A percentile compares a stretch with the other conserved stretches of the same genome.
phyloP scores from a whole-genome alignment of 306 rosid genomes.

The Benincasa hispida region DNA sequence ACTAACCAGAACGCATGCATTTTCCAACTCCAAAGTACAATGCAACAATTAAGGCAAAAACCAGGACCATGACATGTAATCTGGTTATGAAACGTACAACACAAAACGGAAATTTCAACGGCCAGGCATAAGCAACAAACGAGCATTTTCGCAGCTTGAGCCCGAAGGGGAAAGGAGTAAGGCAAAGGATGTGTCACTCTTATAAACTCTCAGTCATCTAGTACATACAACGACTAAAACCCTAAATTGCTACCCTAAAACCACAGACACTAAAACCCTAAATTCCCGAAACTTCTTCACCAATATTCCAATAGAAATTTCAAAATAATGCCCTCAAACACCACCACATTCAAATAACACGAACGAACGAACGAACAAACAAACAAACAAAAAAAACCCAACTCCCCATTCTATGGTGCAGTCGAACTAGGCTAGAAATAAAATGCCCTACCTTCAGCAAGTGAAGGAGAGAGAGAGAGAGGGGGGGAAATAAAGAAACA shows the following conservation, averaged over 20 bases:
- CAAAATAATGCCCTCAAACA: neutral
- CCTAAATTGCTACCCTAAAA: conserved; percentile 4
- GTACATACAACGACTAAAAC: neutral
- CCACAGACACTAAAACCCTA: conserved; percentile 8
- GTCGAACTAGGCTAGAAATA: neutral
- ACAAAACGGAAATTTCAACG: neutral
- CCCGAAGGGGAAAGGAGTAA: neutral
- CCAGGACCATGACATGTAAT: neutral
- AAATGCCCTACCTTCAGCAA: neutral
- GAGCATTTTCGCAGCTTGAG: neutral
- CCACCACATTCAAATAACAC: neutral
- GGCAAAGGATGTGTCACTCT: neutral
- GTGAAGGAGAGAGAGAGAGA: neutral
- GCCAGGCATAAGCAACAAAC: neutral
- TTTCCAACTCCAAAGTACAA: neutral
- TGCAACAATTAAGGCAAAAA: neutral
- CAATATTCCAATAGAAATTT: neutral
- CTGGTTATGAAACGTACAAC: neutral
- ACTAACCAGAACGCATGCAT: neutral
- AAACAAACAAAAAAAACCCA: neutral
- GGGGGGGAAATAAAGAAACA: neutral
- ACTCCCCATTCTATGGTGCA: neutral
- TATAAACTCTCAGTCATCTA: neutral
- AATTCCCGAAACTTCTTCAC: neutral
- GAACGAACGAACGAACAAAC: neutral